A percentile compares a stretch with the other conserved stretches of the same genome.
These are phyloP conservation scores for Plantago major DNA, from an alignment of 257 asterid genomes.

Conservation along the genomic window DNA sequence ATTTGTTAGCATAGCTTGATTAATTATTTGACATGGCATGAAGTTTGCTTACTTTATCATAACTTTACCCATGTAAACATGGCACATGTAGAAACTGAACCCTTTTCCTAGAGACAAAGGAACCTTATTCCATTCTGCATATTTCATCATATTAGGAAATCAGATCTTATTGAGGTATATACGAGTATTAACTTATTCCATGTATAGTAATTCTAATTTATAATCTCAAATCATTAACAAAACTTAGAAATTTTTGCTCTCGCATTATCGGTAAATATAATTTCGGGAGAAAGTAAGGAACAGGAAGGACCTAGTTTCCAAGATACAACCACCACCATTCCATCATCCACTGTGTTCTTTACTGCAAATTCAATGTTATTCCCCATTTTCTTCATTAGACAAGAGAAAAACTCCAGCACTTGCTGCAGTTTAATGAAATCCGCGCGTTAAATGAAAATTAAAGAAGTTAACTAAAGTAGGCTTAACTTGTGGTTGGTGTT, in stretches of 20 bases:
- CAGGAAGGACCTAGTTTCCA: conserved; percentile 57
- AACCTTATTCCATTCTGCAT: conserved; percentile 46
- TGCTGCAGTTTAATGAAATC: conserved; percentile 35
- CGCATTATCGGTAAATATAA: no score
- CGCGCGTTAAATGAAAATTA: no score
- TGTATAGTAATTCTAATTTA: no score
- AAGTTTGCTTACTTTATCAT: conserved; percentile 42
- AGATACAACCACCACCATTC: conserved; percentile 52
- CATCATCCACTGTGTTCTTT: conserved; percentile 50
- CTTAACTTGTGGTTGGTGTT: no score
- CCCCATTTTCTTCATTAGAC: conserved; percentile 42
- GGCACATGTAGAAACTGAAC: conserved; percentile 57
- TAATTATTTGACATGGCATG: background rate
- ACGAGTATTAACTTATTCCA: no score
- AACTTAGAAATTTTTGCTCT: no score
- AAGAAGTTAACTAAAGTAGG: no score
- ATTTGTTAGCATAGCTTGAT: no score
- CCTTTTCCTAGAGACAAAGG: conserved; percentile 60
- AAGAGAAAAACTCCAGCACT: conserved; percentile 56
- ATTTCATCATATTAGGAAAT: background rate
- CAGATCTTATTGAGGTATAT: no score
- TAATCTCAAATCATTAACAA: no score
- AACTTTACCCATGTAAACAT: conserved; percentile 56
- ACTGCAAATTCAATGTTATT: conserved; percentile 49
- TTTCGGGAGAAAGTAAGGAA: no score